Conservation (phyloP, 805 yeast genomes). For the Myxozyma vanderwaltii region DNA sequence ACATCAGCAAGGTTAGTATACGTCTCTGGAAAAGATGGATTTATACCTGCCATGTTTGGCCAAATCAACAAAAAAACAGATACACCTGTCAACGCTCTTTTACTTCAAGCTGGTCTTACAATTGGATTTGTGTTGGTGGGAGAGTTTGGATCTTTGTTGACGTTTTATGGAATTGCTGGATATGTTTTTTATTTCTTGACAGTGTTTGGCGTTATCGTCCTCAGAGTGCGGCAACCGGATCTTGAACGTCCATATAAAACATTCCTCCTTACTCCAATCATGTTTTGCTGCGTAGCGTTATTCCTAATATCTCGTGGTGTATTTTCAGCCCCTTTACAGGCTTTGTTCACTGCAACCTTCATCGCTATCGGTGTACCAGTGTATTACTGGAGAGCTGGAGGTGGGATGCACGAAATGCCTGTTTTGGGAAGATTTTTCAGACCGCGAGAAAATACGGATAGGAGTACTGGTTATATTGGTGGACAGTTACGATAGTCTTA, state of each 20-base stretch:
- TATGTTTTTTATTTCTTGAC: constrained; percentile 37
- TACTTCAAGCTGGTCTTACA: constrained; percentile 42
- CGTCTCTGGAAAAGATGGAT: constrained; percentile 43
- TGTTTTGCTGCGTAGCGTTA: constrained; percentile 45
- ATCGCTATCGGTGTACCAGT: constrained; percentile 41
- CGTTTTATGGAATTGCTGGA: constrained; percentile 41
- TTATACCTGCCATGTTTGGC: constrained; percentile 42
- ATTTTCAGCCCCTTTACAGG: constrained; percentile 42
- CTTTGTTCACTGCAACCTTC: constrained; percentile 39
- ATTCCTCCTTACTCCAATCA: constrained; percentile 43
- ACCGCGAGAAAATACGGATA: not conserved
- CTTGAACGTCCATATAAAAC: constrained; percentile 45
- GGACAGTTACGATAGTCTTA: not conserved
- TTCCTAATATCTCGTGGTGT: constrained; percentile 43
- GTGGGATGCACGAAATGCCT: constrained; percentile 24
- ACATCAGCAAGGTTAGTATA: constrained; percentile 45
- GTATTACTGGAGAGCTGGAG: constrained; percentile 36
- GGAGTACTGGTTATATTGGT: constrained; percentile 11
- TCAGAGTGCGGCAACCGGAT: constrained; percentile 43
- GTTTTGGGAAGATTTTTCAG: constrained; percentile 19
- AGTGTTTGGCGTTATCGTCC: constrained; percentile 44
- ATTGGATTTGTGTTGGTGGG: constrained; percentile 43
- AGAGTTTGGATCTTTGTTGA: constrained; percentile 43
- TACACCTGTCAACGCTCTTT: constrained; percentile 44
- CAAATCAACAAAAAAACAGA: constrained; percentile 32